phyloP scores from a whole-genome alignment of 2,329 filamentous ascomycete genomes.

The Penicillium sp. region DNA sequence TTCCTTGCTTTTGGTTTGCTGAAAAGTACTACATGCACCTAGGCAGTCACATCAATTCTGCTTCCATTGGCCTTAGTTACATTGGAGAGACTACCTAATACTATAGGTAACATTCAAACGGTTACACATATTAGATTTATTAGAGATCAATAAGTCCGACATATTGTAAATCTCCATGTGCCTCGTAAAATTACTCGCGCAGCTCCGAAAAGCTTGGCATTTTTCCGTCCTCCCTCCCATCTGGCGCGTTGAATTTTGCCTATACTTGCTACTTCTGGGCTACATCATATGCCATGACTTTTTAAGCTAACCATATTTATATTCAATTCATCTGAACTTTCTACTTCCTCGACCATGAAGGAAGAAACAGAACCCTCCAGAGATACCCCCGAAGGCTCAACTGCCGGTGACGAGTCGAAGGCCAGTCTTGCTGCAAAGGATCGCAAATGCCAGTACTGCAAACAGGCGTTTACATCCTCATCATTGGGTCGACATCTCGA shows the following conservation, averaged over 20 bases:
- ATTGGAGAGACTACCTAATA: not conserved
- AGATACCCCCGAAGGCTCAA: conserved; percentile 42
- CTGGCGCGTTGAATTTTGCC: not conserved
- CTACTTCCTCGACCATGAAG: conserved; percentile 12
- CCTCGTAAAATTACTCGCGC: not conserved
- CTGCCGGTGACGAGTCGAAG: conserved; percentile 35
- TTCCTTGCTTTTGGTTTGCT: not conserved
- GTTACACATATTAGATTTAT: not conserved
- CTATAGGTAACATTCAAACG: not conserved
- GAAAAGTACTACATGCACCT: not conserved
- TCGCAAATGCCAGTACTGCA: conserved; percentile 82
- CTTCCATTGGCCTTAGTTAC: conserved; percentile 1
- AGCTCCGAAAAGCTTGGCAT: conserved; percentile 17
- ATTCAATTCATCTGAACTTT: not conserved
- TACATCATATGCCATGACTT: conserved; percentile 4
- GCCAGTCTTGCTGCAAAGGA: conserved; percentile 67
- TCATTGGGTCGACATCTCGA: conserved; percentile 91
- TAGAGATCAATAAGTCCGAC: not conserved
- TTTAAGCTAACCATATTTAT: not conserved
- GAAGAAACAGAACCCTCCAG: conserved; percentile 18
- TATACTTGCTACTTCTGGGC: not conserved
- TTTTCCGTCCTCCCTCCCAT: not conserved
- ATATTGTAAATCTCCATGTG: not conserved
- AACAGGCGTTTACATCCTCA: conserved; percentile 87
- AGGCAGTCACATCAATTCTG: not conserved